Base-by-base conservation (phyloP, 2,329 filamentous ascomycete genomes). In the Colletotrichum incanum region DNA sequence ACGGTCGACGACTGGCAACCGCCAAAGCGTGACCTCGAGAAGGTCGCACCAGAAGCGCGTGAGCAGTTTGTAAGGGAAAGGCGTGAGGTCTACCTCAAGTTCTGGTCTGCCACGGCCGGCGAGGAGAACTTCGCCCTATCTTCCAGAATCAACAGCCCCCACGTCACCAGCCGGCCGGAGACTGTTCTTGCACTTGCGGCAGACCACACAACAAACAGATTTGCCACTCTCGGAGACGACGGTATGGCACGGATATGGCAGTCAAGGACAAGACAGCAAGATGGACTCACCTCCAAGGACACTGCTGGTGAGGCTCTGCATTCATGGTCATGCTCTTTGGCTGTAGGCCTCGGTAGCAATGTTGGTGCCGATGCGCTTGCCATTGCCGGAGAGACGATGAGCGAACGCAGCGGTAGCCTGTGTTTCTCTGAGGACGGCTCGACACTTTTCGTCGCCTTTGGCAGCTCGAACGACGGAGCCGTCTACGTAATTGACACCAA, bases 1-100 rank as follows among this genome's bases (percentile, higher is more conserved):
- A 98, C 94, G 1, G 89, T 97, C 1, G 96, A 99, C 79, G 93
- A 95, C 78, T 99, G 96, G 96, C 88, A 89, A 63, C 95, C 95
- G 1, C 90, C 93, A 12, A 83, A 85, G 16, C 85, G 89, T 72
- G 95, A 98, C 78, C 82, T 93, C 18, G 87, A 89, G 49, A 87
- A 78, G 55, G 76, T 82, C 1, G 72, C 76, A 37, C 82, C 83
- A 26, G 75, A 75, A 67, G 76, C 77, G 71, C 81, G 78, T 73
- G 84, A 82, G 75, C 86, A 83, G 63, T 86, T 89, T 68, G 81
- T 85, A 39, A 82, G 83, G 41, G 86, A 87, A 73, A 87, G 85
- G 73, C 88, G 88, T 54, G 96, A 98, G 79, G 89, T 95, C 0
- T 93, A 93, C 77, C 86, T 99, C 61, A 98, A 98, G 79, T 96